phyloP scores from a whole-genome alignment of 2,329 filamentous ascomycete genomes.

The Colletotrichum sp. region DNA sequence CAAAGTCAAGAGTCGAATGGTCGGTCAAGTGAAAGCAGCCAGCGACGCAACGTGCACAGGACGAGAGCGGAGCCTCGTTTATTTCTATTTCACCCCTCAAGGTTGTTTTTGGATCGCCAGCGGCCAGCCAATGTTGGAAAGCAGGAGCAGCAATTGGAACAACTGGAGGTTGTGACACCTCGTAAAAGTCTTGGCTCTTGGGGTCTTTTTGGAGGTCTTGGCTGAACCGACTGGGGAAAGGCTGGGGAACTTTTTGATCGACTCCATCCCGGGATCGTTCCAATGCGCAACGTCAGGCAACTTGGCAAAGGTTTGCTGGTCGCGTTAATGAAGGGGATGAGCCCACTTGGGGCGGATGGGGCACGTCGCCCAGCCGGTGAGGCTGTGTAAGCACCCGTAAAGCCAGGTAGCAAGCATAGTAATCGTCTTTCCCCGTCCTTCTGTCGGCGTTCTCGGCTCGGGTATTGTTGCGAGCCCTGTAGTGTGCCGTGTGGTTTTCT shows the following conservation, averaged over 20 bases:
- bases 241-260: conserved; percentile 5
- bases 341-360: neutral
- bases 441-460: neutral
- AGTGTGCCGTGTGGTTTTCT: neutral
- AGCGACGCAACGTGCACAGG: neutral
- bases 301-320: neutral
- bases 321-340: neutral
- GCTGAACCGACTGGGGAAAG: conserved; percentile 6
- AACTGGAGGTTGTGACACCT: neutral
- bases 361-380: conserved; percentile 4
- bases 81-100: conserved; percentile 6
- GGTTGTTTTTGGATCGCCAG: neutral
- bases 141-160: neutral
- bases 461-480: neutral
- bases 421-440: neutral
- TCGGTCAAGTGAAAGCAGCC: neutral
- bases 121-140: neutral
- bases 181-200: neutral
- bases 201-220: neutral
- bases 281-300: neutral
- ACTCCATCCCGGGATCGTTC: neutral
- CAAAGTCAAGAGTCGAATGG: neutral
- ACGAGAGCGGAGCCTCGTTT: conserved; percentile 2
- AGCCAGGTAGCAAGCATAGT: neutral
- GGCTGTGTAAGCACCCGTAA: neutral